These are phyloP conservation scores for Phialophora macrospora DNA, from an alignment of 2,329 filamentous ascomycete genomes.

Conservation along the genomic window DNA sequence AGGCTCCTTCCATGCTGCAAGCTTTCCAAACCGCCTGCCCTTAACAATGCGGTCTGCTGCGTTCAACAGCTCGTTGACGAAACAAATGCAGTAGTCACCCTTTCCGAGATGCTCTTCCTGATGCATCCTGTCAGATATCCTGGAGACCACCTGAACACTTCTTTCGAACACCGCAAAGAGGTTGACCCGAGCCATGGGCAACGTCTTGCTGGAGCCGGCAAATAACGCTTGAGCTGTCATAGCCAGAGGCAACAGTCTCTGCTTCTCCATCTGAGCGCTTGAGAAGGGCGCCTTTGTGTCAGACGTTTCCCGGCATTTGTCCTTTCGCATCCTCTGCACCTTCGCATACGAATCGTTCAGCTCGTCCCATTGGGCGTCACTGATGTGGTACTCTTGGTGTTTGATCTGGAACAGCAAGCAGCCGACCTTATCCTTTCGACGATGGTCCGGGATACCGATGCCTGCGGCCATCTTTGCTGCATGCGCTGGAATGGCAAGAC, in stretches of 20 bases:
- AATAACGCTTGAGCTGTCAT: neutral
- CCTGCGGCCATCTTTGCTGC: constrained; percentile 40
- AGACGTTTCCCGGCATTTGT: neutral
- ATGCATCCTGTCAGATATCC: constrained; percentile 39
- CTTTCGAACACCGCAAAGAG: constrained; percentile 38
- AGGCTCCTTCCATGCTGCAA: constrained; percentile 35
- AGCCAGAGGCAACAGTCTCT: constrained; percentile 4
- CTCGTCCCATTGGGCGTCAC: constrained; percentile 27
- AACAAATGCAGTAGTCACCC: constrained; percentile 41
- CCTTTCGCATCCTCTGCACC: neutral
- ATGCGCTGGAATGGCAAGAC: constrained; percentile 40
- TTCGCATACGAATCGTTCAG: neutral
- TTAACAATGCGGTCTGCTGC: constrained; percentile 39
- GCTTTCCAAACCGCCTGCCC: constrained; percentile 27
- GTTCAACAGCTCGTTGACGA: constrained; percentile 36
- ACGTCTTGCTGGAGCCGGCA: neutral
- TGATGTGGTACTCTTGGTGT: constrained; percentile 36
- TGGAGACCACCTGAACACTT: constrained; percentile 38
- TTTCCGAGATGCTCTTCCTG: constrained; percentile 24
- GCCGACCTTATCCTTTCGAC: constrained; percentile 18
- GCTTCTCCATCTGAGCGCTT: constrained; percentile 6
- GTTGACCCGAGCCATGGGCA: constrained; percentile 39
- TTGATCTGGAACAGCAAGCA: constrained; percentile 40
- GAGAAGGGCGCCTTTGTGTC: constrained; percentile 2
- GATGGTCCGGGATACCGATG: constrained; percentile 33